Conservation (phyloP, 768 basidiomycete genomes). For the Boletus edulis region DNA sequence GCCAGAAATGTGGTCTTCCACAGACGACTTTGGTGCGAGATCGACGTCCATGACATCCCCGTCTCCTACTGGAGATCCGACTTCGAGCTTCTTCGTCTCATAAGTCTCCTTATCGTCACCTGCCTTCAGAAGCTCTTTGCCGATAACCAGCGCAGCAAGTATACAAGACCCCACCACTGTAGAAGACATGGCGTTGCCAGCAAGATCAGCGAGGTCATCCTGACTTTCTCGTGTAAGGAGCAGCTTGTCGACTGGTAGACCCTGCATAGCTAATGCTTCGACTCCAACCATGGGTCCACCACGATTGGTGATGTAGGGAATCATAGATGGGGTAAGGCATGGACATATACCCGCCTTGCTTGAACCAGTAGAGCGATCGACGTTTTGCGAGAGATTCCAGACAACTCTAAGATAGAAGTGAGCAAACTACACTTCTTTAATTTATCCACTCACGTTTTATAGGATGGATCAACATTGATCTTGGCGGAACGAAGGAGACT, state of each 20-base stretch:
- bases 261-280: slow-evolving; percentile 92
- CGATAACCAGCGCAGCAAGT: slow-evolving; percentile 72
- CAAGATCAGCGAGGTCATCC: slow-evolving; percentile 90
- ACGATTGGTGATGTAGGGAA: slow-evolving; percentile 92
- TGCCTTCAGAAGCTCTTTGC: slow-evolving; percentile 60
- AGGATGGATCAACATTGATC: slow-evolving; percentile 79
- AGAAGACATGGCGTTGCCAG: slow-evolving; percentile 97
- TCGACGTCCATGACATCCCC: slow-evolving; percentile 53
- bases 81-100: slow-evolving; percentile 55
- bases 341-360: slow-evolving; percentile 82
- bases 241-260: slow-evolving; percentile 88
- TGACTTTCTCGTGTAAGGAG: slow-evolving; percentile 90
- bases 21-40: slow-evolving; percentile 9
- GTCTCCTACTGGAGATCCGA: slow-evolving; percentile 25
- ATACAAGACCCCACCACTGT: slow-evolving; percentile 94
- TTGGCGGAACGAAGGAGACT: slow-evolving; percentile 77
- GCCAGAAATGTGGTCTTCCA: slow-evolving; percentile 63
- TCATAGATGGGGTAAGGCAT: slow-evolving; percentile 95
- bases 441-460: slow-evolving; percentile 69
- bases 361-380: slow-evolving; percentile 85
- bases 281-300: slow-evolving; percentile 94
- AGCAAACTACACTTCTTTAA: neutral
- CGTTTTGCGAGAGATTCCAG: slow-evolving; percentile 97
- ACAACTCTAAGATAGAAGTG: slow-evolving; percentile 54
- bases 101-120: slow-evolving; percentile 68